These are phyloP conservation scores for Postia placenta DNA, from an alignment of 768 basidiomycete genomes.

Conservation along the genomic window DNA sequence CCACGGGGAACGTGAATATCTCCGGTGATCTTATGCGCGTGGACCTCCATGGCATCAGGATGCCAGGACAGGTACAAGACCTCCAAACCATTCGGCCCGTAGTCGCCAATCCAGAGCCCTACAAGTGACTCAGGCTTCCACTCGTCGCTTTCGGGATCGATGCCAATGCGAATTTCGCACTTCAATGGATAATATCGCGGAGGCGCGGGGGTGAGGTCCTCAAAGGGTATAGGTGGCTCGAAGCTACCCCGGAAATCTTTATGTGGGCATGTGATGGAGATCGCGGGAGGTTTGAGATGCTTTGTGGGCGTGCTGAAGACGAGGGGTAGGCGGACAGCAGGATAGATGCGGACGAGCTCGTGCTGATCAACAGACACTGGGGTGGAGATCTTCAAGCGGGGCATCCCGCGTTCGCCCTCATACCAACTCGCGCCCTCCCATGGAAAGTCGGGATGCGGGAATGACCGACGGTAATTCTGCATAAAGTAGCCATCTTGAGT, in stretches of 20 bases:
- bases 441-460: conserved; percentile 14
- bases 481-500: conserved; percentile 1
- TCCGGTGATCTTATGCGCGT: conserved; percentile 16
- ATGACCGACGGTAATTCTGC: conserved; percentile 10
- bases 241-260: background rate
- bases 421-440: conserved; percentile 6
- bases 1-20: conserved; percentile 16
- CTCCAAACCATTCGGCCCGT: conserved; percentile 12
- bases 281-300: conserved; percentile 8
- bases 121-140: conserved; percentile 6
- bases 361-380: conserved; percentile 3
- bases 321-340: conserved; percentile 15
- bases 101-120: conserved; percentile 15
- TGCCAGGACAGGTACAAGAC: conserved; percentile 3
- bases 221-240: conserved; percentile 4
- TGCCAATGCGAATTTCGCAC: background rate
- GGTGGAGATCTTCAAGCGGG: conserved; percentile 6
- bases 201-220: conserved; percentile 4
- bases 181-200: conserved; percentile 15
- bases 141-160: conserved; percentile 4
- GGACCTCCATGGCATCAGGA: conserved; percentile 1
- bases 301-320: conserved; percentile 6
- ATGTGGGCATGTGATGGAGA: conserved; percentile 6
- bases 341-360: conserved; percentile 9
- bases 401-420: conserved; percentile 6